These are phyloP conservation scores for Sporisorium exsertum DNA, from an alignment of 1,284 basidiomycete genomes.

Conservation along the genomic window DNA sequence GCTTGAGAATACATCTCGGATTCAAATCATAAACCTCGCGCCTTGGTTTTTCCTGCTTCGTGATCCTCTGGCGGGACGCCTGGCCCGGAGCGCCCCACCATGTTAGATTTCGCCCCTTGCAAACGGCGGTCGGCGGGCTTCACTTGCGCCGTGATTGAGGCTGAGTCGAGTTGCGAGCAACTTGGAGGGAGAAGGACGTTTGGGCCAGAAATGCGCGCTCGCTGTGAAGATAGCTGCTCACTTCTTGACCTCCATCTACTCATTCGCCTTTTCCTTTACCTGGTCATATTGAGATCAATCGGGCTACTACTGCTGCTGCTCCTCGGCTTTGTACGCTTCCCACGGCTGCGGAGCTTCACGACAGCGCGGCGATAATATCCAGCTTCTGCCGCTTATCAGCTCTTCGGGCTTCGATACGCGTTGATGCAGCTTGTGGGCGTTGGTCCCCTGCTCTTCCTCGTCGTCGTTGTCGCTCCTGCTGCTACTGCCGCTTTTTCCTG, in stretches of 20 bases:
- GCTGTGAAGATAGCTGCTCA: neutral
- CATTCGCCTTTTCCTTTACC: neutral
- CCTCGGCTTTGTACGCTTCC: neutral
- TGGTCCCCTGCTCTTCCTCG: neutral
- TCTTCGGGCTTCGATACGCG: neutral
- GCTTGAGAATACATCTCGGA: neutral
- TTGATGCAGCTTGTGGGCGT: neutral
- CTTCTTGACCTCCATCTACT: neutral
- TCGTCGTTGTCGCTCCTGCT: neutral
- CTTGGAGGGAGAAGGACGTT: neutral
- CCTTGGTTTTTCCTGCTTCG: neutral
- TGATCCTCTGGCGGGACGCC: neutral
- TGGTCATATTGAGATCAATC: neutral
- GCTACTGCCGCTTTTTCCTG: neutral
- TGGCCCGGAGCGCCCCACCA: too few species aligned
- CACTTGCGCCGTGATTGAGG: neutral
- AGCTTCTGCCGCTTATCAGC: neutral
- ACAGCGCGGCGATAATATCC: neutral
- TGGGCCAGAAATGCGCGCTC: neutral
- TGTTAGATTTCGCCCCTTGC: too few species aligned
- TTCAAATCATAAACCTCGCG: neutral
- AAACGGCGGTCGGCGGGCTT: too few species aligned
- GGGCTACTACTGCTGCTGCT: too few species aligned
- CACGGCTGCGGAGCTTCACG: neutral
- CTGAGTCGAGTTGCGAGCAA: neutral